Evolutionary conservation across 169 alveolate genomes (phyloP), one percentile per base, ranked within the genome.

Genomic region (Babesia bovis): DNA sequence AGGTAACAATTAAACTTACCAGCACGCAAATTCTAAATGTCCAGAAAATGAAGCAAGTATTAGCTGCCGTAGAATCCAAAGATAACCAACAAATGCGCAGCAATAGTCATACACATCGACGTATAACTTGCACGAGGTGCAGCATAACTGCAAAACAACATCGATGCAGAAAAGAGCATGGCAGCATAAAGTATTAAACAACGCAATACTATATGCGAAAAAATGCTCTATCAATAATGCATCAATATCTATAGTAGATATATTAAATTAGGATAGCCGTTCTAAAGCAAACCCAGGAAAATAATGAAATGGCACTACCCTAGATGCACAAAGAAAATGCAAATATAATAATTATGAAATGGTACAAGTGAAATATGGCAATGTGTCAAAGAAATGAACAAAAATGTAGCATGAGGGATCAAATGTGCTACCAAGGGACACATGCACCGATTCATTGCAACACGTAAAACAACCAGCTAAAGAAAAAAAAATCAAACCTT

Each of bases 111-210:
- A 60, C 70, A 60, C 70, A 60, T 60, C 44, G 32, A 40, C 25
- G 4, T 60, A 60, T 56, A 35, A 25, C 60, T n/a, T 47, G 73
- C 73, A 63, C 73, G 73, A 58, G n/a, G 6, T 63, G 73, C 73
- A 63, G 73, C 73, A 23, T 4, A 47, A n/a, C 33, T 36, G 23
- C 4, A 21, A 47, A 63, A 63, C 73, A 60, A 63, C 73, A 47
- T 63, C 73, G 61, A 63, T 63, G 73, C 59, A 45, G 58, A 28
- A 19, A 10, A 44, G 73, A 17, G 73, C 73, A 63, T 38, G 41
- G 21, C n/a, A n/a, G 44, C 21, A 28, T 10, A n/a, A 35, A 12
- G 23, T 23, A n/a, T 4, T 12, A 32, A 41, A 32, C 63, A 21
- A 32, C 13, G 21, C 45, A 13, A 21, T 41, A 10, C 63, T 5